A percentile compares a stretch with the other conserved stretches of the same genome.
Evolutionary conservation across 306 rosid species (phyloP).

Genomic region (Inga leiocalycina): DNA sequence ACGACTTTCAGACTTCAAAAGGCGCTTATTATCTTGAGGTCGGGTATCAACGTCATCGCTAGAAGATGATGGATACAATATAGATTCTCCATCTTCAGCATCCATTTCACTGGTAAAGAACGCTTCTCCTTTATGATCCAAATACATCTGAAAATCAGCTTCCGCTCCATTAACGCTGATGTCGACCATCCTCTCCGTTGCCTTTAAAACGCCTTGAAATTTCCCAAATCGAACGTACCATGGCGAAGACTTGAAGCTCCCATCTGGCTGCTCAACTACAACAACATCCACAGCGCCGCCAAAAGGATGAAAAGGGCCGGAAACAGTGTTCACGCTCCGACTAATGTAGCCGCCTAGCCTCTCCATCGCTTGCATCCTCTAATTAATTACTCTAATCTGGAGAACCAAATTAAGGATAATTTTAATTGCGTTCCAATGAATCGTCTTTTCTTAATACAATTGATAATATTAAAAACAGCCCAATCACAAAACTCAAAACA

Average conservation of each 20-base stretch:
- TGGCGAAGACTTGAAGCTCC: constrained; percentile 85
- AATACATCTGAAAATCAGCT: constrained; percentile 68
- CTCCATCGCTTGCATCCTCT: constrained; percentile 79
- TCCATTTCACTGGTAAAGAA: constrained; percentile 64
- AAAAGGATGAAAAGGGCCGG: constrained; percentile 83
- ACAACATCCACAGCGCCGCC: constrained; percentile 96
- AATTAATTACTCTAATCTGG: constrained; percentile 10
- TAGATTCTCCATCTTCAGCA: constrained; percentile 49
- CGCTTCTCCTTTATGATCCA: constrained; percentile 86
- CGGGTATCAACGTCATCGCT: constrained; percentile 50
- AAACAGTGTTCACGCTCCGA: constrained; percentile 68
- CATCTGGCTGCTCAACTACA: constrained; percentile 88
- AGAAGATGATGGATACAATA: constrained; percentile 47
- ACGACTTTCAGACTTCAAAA: constrained; percentile 49
- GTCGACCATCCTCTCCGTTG: constrained; percentile 69
- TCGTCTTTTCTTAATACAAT: neutral
- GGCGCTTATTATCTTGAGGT: constrained; percentile 36
- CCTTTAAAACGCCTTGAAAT: constrained; percentile 72
- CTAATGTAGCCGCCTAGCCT: constrained; percentile 71
- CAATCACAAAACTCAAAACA: neutral
- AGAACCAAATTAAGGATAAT: constrained; percentile 4
- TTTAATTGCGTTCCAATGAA: constrained; percentile 30
- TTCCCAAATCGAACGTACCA: constrained; percentile 95
- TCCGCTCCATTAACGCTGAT: constrained; percentile 81
- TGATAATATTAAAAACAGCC: neutral